phyloP scores from a whole-genome alignment of 352 stramenopile genomes.

The Paralagenidium karlingii region DNA sequence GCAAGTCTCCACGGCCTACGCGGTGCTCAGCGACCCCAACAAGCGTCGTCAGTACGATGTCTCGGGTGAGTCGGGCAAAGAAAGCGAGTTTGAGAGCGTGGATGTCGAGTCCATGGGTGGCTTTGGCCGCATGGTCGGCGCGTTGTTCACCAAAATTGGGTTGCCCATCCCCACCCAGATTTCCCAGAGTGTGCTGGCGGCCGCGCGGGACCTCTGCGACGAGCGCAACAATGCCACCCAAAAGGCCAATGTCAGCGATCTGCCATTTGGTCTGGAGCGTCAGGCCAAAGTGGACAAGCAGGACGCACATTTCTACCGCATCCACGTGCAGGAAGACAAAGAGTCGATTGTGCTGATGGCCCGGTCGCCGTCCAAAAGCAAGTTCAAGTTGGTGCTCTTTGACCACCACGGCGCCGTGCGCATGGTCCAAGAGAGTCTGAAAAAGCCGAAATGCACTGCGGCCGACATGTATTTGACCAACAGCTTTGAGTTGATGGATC shows the following conservation, averaged over 20 bases:
- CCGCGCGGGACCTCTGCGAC: slow-evolving; percentile 62
- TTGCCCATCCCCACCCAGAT: slow-evolving; percentile 84
- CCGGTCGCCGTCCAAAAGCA: slow-evolving; percentile 68
- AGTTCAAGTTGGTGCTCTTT: slow-evolving; percentile 84
- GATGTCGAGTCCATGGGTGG: slow-evolving; percentile 76
- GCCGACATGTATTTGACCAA: slow-evolving; percentile 81
- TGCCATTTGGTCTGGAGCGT: slow-evolving; percentile 60
- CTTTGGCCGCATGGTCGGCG: slow-evolving; percentile 70
- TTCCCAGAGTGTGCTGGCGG: slow-evolving; percentile 70
- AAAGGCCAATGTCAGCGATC: slow-evolving; percentile 36
- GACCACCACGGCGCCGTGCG: slow-evolving; percentile 62
- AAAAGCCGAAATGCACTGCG: slow-evolving; percentile 68
- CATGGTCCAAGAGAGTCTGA: slow-evolving; percentile 74
- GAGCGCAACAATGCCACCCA: slow-evolving; percentile 51
- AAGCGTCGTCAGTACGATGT: slow-evolving; percentile 82
- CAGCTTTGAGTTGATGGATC: slow-evolving; percentile 78
- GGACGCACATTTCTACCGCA: slow-evolving; percentile 79
- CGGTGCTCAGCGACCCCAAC: slow-evolving; percentile 76
- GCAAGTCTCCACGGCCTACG: slow-evolving; percentile 72
- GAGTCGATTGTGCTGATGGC: slow-evolving; percentile 76
- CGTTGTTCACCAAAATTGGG: slow-evolving; percentile 82
- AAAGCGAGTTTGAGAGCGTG: slow-evolving; percentile 69
- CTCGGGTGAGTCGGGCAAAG: slow-evolving; percentile 50
- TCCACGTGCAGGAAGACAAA: slow-evolving; percentile 54
- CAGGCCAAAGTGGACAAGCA: slow-evolving; percentile 77